phyloP scores from a whole-genome alignment of 306 rosid genomes.

The Canavalia ensiformis region DNA sequence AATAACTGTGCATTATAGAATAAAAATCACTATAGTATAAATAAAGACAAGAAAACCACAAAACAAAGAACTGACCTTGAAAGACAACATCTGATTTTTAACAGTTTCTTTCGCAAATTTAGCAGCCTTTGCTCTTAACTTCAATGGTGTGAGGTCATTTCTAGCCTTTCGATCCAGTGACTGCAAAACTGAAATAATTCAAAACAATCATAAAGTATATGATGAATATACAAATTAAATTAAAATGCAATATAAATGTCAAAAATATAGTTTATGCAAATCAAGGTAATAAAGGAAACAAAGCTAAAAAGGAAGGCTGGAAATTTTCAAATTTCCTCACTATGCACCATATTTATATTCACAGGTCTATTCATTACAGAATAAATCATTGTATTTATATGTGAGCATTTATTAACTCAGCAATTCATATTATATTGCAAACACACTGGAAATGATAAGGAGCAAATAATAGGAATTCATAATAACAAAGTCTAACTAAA shows the following conservation, averaged over 20 bases:
- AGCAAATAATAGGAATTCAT: neutral
- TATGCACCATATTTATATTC: neutral
- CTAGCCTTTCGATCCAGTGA: conserved; percentile 90
- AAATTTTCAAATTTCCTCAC: neutral
- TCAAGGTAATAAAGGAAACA: neutral
- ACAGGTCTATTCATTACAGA: neutral
- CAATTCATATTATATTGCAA: conserved; percentile 1
- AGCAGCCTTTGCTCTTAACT: conserved; percentile 93
- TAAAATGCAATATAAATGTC: conserved; percentile 21
- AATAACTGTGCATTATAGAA: neutral
- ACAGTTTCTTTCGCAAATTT: conserved; percentile 96
- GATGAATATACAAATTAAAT: conserved; percentile 1
- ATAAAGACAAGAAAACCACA: conserved; percentile 30
- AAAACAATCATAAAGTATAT: conserved; percentile 50
- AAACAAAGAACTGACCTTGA: conserved; percentile 69
- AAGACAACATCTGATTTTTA: conserved; percentile 90
- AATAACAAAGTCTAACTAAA: neutral
- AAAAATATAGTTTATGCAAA: conserved; percentile 21
- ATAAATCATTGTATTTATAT: neutral
- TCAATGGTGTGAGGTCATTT: conserved; percentile 82
- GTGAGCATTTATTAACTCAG: neutral
- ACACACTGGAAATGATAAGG: neutral
- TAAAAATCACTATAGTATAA: conserved; percentile 13
- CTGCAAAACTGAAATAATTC: conserved; percentile 88
- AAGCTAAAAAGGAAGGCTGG: neutral